Percentiles rank a stretch among this genome's conserved stretches.
These are phyloP conservation scores for Conticribra weissflogii DNA, from an alignment of 108 stramenopile species.

Conservation along the genomic window DNA sequence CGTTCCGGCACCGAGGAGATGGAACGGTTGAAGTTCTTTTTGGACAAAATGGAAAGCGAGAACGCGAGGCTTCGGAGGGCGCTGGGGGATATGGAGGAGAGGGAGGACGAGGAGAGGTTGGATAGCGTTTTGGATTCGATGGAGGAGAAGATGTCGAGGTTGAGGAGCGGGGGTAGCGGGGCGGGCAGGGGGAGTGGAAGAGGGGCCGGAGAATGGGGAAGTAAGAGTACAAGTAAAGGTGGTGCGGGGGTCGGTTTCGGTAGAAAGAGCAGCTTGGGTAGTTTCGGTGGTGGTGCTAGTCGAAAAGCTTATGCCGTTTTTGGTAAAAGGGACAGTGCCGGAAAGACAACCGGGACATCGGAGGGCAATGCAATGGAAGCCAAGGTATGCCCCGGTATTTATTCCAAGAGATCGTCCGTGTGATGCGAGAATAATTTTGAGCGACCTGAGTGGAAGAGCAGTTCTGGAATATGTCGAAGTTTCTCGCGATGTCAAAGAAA, in stretches of 20 bases:
- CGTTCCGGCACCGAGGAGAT: slow-evolving; percentile 1
- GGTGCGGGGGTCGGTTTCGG: neutral
- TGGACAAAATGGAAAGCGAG: slow-evolving; percentile 14
- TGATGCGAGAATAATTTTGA: too few species aligned
- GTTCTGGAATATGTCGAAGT: too few species aligned
- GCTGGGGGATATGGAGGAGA: slow-evolving; percentile 26
- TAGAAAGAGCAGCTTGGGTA: too few species aligned
- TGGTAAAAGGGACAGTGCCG: too few species aligned
- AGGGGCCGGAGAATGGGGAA: neutral
- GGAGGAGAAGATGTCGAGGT: slow-evolving; percentile 38
- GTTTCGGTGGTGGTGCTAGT: too few species aligned
- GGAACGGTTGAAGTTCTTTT: slow-evolving; percentile 9
- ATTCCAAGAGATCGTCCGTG: too few species aligned
- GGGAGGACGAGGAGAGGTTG: slow-evolving; percentile 25
- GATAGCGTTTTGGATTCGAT: slow-evolving; percentile 45
- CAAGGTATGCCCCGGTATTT: too few species aligned
- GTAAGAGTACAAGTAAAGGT: neutral
- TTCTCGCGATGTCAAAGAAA: too few species aligned
- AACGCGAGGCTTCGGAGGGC: slow-evolving; percentile 19
- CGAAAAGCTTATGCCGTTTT: too few species aligned
- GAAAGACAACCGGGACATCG: too few species aligned
- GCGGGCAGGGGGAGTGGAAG: neutral
- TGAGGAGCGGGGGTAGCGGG: slow-evolving; percentile 10
- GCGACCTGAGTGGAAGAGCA: too few species aligned
- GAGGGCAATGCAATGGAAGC: too few species aligned